phyloP scores from a whole-genome alignment of 495 filamentous ascomycete species.

The Aspergillus ellipticus region DNA sequence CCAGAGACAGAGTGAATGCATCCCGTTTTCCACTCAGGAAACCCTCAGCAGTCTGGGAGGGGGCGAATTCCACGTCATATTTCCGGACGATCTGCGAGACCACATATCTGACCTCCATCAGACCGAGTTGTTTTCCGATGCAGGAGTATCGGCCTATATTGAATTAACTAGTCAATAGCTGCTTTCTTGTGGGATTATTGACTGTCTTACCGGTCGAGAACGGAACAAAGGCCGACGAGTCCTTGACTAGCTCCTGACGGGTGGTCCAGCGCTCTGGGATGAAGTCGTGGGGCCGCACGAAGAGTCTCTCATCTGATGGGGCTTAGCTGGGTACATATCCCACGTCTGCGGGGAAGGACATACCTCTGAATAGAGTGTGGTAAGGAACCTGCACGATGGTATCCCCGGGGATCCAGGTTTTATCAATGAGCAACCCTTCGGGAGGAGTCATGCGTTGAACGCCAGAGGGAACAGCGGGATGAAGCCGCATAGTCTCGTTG shows the following conservation, averaged over 20 bases:
- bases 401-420: constrained; percentile 1
- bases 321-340: not conserved
- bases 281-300: constrained; percentile 34
- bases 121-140: constrained; percentile 49
- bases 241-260: constrained; percentile 29
- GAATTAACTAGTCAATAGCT: not conserved
- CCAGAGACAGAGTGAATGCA: constrained; percentile 9
- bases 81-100: constrained; percentile 27
- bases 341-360: not conserved
- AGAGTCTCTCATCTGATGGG: constrained; percentile 21
- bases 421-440: not conserved
- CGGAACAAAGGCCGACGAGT: constrained; percentile 28
- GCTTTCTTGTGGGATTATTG: not conserved
- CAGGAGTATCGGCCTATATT: constrained; percentile 39
- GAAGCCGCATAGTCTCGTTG: constrained; percentile 1
- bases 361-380: constrained; percentile 30
- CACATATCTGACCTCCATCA: constrained; percentile 43
- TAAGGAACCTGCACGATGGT: not conserved
- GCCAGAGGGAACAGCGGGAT: constrained; percentile 2
- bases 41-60: not conserved
- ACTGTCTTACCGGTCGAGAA: constrained; percentile 23
- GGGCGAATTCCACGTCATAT: constrained; percentile 21
- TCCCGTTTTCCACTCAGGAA: constrained; percentile 1
- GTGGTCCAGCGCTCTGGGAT: constrained; percentile 43
- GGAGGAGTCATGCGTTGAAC: not conserved